A percentile compares a stretch with the other conserved stretches of the same genome.
Conservation (phyloP, 345 rosid species). For the Eucalyptus curtisii region DNA sequence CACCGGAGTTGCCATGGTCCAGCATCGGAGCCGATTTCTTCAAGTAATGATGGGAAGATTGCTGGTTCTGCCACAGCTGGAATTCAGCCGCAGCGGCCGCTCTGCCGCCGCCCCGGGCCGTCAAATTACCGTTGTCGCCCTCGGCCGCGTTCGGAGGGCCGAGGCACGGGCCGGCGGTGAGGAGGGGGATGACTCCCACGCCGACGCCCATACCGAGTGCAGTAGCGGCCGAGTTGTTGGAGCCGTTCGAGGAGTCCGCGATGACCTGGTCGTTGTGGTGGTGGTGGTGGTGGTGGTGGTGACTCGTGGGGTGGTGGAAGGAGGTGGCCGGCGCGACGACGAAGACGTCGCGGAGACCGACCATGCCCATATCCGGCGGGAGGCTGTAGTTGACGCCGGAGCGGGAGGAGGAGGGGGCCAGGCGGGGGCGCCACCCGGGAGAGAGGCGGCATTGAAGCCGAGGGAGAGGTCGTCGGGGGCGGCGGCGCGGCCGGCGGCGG, state of each 20-base stretch:
- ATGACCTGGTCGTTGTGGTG: slow-evolving; percentile 15
- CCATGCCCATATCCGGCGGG: slow-evolving; percentile 76
- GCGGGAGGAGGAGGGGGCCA: slow-evolving; percentile 21
- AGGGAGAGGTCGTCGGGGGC: slow-evolving; percentile 87
- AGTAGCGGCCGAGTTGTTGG: slow-evolving; percentile 25
- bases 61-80: slow-evolving; percentile 61
- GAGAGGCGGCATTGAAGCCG: slow-evolving; percentile 88
- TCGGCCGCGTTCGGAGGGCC: slow-evolving; percentile 15
- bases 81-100: slow-evolving; percentile 27
- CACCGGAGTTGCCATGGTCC: slow-evolving; percentile 16
- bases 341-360: slow-evolving; percentile 56
- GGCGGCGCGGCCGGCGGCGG: slow-evolving; percentile 45
- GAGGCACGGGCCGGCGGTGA: slow-evolving; percentile 44
- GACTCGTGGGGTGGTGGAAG: slow-evolving; percentile 28
- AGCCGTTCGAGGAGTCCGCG: slow-evolving; percentile 20
- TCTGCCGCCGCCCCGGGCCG: slow-evolving; percentile 10
- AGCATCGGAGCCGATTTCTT: slow-evolving; percentile 19
- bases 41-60: slow-evolving; percentile 6
- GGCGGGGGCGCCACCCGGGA: slow-evolving; percentile 30
- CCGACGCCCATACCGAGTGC: slow-evolving; percentile 68
- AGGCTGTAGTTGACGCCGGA: slow-evolving; percentile 43
- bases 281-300: slow-evolving; percentile 20
- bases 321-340: slow-evolving; percentile 70
- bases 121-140: neutral
- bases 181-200: slow-evolving; percentile 67